Evolutionary conservation across 768 basidiomycete species (phyloP).

Genomic region (Pisolithus albus): DNA sequence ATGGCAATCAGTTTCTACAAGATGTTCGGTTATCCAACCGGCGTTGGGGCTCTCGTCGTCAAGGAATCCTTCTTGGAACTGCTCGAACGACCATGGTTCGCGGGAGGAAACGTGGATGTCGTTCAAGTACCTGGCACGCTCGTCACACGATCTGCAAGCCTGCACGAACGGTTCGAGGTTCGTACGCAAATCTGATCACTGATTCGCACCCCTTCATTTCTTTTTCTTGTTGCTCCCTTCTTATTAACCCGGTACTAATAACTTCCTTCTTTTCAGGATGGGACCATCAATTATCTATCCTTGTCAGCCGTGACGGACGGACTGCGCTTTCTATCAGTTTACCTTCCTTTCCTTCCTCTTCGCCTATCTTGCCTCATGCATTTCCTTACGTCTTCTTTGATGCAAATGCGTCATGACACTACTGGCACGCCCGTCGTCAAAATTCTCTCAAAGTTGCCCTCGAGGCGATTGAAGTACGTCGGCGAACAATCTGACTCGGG

Average conservation of each 20-base stretch:
- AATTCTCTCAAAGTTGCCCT: conserved; percentile 60
- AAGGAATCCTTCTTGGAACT: conserved; percentile 58
- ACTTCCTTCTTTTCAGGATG: conserved; percentile 46
- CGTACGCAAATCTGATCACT: conserved; percentile 3
- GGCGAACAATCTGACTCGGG: conserved; percentile 64
- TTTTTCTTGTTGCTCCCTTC: no score
- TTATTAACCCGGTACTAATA: no score
- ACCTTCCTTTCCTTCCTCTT: conserved; percentile 72
- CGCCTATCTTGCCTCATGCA: conserved; percentile 65
- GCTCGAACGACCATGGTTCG: conserved; percentile 74
- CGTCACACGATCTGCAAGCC: conserved; percentile 50
- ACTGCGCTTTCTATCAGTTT: conserved; percentile 67
- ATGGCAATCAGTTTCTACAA: conserved; percentile 85
- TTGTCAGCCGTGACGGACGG: conserved; percentile 76
- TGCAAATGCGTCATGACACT: conserved; percentile 52
- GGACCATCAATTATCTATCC: conserved; percentile 76
- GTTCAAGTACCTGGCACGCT: conserved; percentile 76
- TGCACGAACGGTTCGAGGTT: conserved; percentile 78
- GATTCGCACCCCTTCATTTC: no score
- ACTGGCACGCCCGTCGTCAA: conserved; percentile 55
- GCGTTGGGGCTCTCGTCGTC: conserved; percentile 72
- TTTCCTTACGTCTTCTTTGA: conserved; percentile 51
- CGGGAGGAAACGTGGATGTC: conserved; percentile 75
- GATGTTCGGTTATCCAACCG: conserved; percentile 85
- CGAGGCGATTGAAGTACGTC: conserved; percentile 44